These are phyloP conservation scores for Codiaeum variegatum DNA, from an alignment of 441 rosid species.

Conservation along the genomic window DNA sequence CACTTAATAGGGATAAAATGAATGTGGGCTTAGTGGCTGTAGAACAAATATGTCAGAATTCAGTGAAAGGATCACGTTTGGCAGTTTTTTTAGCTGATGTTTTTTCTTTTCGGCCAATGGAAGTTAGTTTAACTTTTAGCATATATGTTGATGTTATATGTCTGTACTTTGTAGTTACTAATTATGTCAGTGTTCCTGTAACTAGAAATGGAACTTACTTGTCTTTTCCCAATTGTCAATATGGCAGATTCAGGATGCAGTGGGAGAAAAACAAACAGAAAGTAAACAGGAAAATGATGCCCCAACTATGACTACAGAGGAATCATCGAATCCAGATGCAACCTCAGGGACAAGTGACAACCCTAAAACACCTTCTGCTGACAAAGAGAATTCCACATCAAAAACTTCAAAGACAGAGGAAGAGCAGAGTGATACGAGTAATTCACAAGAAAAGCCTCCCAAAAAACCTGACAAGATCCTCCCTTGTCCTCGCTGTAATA, in stretches of 20 bases:
- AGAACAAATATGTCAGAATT: neutral
- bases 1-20: neutral
- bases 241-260: constrained; percentile 36
- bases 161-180: neutral
- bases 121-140: neutral
- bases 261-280: constrained; percentile 32
- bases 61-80: constrained; percentile 2
- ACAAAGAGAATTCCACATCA: constrained; percentile 19
- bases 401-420: constrained; percentile 32
- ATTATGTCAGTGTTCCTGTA: neutral
- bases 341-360: constrained; percentile 37
- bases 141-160: neutral
- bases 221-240: neutral
- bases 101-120: neutral
- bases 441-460: constrained; percentile 44
- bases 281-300: constrained; percentile 31
- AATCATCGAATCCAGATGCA: constrained; percentile 35
- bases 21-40: neutral
- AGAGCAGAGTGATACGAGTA: constrained; percentile 34
- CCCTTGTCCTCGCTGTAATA: constrained; percentile 68
- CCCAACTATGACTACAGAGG: constrained; percentile 32
- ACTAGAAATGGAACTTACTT: neutral
- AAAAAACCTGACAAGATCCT: constrained; percentile 69
- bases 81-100: neutral
- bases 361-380: constrained; percentile 22